Conservation (phyloP, 805 yeast species). For the Soucietia sequanensis region DNA sequence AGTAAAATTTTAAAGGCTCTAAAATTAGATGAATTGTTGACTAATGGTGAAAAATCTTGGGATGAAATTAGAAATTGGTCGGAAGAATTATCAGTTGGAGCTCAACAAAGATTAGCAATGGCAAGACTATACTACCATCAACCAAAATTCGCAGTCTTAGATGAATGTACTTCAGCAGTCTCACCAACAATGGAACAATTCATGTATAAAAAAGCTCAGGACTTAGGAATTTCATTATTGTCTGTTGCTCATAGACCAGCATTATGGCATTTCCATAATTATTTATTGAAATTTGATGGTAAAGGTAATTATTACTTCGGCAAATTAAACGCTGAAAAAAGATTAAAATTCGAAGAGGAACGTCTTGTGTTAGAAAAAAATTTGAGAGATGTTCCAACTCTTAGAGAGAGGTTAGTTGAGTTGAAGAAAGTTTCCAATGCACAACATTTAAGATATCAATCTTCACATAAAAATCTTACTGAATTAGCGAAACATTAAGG, state of each 20-base stretch:
- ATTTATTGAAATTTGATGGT: conserved; percentile 83
- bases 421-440: conserved; percentile 53
- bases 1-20: conserved; percentile 53
- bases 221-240: conserved; percentile 73
- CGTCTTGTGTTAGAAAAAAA: conserved; percentile 65
- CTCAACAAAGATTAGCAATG: conserved; percentile 91
- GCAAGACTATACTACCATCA: conserved; percentile 87
- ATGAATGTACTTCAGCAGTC: conserved; percentile 94
- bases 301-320: conserved; percentile 64
- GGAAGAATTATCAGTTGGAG: conserved; percentile 85
- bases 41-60: conserved; percentile 45
- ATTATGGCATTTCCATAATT: conserved; percentile 87
- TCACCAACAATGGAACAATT: conserved; percentile 87
- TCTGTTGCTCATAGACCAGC: conserved; percentile 94
- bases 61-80: conserved; percentile 78
- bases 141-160: conserved; percentile 92
- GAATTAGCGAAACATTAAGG: conserved; percentile 20
- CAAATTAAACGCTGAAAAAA: conserved; percentile 66
- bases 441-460: conserved; percentile 35
- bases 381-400: conserved; percentile 66
- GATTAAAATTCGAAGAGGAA: conserved; percentile 77
- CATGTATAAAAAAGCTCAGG: conserved; percentile 82
- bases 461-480: conserved; percentile 25
- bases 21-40: conserved; percentile 56
- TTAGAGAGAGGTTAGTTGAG: conserved; percentile 65